Evolutionary conservation across 148 eudicot genomes (phyloP).

Genomic region (Silene uniflora): DNA sequence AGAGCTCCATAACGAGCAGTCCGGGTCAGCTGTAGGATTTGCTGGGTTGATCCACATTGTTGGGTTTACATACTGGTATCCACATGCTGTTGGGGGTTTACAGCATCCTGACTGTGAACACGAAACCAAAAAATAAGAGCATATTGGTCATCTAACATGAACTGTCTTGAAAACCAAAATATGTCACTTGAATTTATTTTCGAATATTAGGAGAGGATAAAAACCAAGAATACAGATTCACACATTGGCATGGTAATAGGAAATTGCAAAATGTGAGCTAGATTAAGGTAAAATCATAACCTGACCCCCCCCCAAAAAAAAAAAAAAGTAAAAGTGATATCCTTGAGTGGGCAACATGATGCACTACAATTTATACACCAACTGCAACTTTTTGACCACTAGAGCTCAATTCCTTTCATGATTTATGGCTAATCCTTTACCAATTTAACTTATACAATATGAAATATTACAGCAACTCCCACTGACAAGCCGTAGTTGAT

Average conservation of each 20-base stretch:
- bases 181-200: not conserved
- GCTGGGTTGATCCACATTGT: constrained; percentile 67
- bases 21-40: constrained; percentile 50
- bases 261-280: not conserved
- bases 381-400: no score
- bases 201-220: not conserved
- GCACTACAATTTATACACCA: no score
- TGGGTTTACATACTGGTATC: constrained; percentile 74
- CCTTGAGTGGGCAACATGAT: no score
- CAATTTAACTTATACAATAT: no score
- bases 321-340: no score
- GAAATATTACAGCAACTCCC: not conserved
- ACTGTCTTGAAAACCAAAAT: no score
- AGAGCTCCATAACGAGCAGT: constrained; percentile 70
- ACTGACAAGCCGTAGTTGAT: no score
- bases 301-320: no score
- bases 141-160: no score
- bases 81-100: constrained; percentile 85
- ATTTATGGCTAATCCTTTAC: no score
- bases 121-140: not conserved
- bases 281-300: no score
- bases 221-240: not conserved
- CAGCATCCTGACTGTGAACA: constrained; percentile 84
- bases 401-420: no score
- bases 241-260: not conserved